Conservation (phyloP, 768 basidiomycete species). For the Suillus decipiens region DNA sequence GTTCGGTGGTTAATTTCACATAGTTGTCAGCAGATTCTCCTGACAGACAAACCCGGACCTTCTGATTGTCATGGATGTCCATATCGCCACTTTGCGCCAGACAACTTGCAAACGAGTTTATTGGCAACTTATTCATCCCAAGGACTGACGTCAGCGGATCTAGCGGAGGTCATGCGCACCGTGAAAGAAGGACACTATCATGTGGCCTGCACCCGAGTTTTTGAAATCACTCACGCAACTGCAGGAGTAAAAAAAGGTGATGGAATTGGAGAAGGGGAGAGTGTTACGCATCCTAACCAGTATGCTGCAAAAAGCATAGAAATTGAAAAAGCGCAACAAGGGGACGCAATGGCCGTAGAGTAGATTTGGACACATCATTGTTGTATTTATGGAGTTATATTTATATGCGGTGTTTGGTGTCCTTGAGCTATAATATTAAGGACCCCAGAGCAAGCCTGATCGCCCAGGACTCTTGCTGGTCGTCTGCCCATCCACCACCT, state of each 20-base stretch:
- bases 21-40: slow-evolving; percentile 91
- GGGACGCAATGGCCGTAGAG: slow-evolving; percentile 48
- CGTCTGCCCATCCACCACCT: slow-evolving; percentile 4
- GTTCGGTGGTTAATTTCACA: slow-evolving; percentile 8
- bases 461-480: slow-evolving; percentile 33
- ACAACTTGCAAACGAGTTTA: slow-evolving; percentile 80
- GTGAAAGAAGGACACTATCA: slow-evolving; percentile 87
- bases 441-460: background rate
- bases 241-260: slow-evolving; percentile 84
- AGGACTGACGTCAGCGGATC: slow-evolving; percentile 65
- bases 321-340: slow-evolving; percentile 48
- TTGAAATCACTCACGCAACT: slow-evolving; percentile 84
- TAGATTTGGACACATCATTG: slow-evolving; percentile 1
- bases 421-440: background rate
- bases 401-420: slow-evolving; percentile 17
- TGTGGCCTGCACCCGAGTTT: slow-evolving; percentile 95
- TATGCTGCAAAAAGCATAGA: slow-evolving; percentile 78
- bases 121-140: slow-evolving; percentile 64
- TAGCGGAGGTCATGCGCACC: slow-evolving; percentile 78
- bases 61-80: slow-evolving; percentile 86
- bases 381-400: slow-evolving; percentile 13
- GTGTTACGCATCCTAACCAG: slow-evolving; percentile 93
- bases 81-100: slow-evolving; percentile 83
- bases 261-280: slow-evolving; percentile 83
- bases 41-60: slow-evolving; percentile 62